phyloP scores from a whole-genome alignment of 2,329 filamentous ascomycete genomes.

The Paracorniculantispora psalliotae region DNA sequence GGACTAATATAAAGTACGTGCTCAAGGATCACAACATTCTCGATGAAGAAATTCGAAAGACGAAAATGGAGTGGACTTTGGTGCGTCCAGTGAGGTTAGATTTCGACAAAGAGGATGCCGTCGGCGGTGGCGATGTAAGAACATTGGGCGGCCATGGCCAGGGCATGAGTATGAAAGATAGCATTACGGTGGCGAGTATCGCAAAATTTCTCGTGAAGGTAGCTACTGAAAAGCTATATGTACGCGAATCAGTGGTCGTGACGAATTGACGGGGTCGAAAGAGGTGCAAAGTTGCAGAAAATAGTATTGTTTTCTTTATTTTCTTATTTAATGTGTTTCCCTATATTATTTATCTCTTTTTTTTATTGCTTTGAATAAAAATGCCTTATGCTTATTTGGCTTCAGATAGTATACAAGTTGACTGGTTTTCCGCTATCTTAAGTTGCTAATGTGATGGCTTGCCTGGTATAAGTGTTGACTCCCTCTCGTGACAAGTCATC shows the following conservation, averaged over 20 bases:
- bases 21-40: slow-evolving; percentile 32
- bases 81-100: slow-evolving; percentile 29
- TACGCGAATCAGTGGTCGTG: neutral
- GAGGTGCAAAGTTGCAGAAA: neutral
- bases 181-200: slow-evolving; percentile 23
- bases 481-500: slow-evolving; percentile 21
- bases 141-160: slow-evolving; percentile 26
- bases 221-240: slow-evolving; percentile 21
- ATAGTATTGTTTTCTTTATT: neutral
- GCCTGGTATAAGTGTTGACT: slow-evolving; percentile 18
- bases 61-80: slow-evolving; percentile 32
- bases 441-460: slow-evolving; percentile 11
- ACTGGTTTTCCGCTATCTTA: neutral
- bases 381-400: no score
- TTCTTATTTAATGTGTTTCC: no score
- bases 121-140: slow-evolving; percentile 19
- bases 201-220: slow-evolving; percentile 31
- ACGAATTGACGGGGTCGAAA: neutral
- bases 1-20: slow-evolving; percentile 36
- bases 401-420: no score
- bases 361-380: no score
- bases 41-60: slow-evolving; percentile 32
- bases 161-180: slow-evolving; percentile 28
- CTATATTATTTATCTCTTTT: no score
- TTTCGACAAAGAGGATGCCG: slow-evolving; percentile 22